A percentile compares a stretch with the other conserved stretches of the same genome.
These are phyloP conservation scores for Penicillium sp. DNA, from an alignment of 2,329 filamentous ascomycete species.

Conservation along the genomic window DNA sequence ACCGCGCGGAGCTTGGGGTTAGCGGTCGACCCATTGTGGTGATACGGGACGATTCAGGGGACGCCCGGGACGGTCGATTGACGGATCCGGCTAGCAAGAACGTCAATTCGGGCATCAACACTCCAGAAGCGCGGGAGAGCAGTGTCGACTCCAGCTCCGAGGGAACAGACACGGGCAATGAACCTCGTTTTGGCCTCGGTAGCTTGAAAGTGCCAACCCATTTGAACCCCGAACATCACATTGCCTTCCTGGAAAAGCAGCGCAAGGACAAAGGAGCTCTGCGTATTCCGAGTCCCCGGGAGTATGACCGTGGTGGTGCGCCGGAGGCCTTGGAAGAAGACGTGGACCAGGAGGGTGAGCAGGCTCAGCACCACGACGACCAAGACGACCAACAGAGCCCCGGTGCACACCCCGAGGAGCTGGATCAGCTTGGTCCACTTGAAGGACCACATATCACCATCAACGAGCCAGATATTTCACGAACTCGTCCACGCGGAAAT, in stretches of 20 bases:
- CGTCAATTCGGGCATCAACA: conserved; percentile 28
- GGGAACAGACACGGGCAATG: conserved; percentile 10
- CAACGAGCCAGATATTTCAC: conserved; percentile 46
- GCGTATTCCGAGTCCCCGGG: conserved; percentile 86
- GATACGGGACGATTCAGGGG: conserved; percentile 35
- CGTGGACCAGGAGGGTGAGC: conserved; percentile 37
- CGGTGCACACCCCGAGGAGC: conserved; percentile 17
- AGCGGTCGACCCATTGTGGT: conserved; percentile 41
- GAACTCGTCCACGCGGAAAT: conserved; percentile 35
- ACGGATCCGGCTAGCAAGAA: conserved; percentile 21
- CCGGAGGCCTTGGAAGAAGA: conserved; percentile 61
- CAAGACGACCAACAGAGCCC: conserved; percentile 1
- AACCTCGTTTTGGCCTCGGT: conserved; percentile 52
- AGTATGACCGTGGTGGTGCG: conserved; percentile 78
- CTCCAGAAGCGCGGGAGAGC: conserved; percentile 21
- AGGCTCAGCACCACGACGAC: conserved; percentile 19
- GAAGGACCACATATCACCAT: conserved; percentile 48
- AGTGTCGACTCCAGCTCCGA: conserved; percentile 23
- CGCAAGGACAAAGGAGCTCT: conserved; percentile 72
- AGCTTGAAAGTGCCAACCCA: conserved; percentile 55
- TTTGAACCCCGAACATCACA: conserved; percentile 71
- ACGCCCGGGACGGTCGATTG: conserved; percentile 26
- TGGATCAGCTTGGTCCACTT: conserved; percentile 28
- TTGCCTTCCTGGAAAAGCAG: conserved; percentile 83
- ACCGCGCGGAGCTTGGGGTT: conserved; percentile 41